Evolutionary conservation across 495 filamentous ascomycete species (phyloP), one percentile per base, ranked within the genome.

Genomic region (Halenospora varia): DNA sequence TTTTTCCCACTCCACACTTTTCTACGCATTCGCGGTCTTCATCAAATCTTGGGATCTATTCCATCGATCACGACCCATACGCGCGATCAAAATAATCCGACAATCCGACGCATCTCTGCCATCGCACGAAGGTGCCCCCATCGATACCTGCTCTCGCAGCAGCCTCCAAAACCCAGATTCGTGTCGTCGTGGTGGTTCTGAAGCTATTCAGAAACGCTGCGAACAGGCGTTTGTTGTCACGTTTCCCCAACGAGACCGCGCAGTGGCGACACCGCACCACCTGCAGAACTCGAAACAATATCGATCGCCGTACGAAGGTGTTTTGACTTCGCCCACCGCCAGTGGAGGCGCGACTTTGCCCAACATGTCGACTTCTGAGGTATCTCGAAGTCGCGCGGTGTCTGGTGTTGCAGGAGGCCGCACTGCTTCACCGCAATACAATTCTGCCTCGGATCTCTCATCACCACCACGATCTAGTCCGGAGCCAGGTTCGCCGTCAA

Each of bases 401-500:
- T 23, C 59, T 22, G 55, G 55, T 22, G 45, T 48, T 25, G 40
- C 41, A 4, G 42, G 8, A 11, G 49, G 25, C 26, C 53, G 60
- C 29, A 35, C 29, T 25, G 48, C 45, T 48, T 50, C 61, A 48
- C 51, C 56, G 11, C 47, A 45, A 17, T 49, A 26, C 50, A 62
- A 56, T 47, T 66, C 64, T 3, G 50, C 51, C 17, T 48, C 56
- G 39, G 60, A 42, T 13, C 62, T 68, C 35, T 63, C 62, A 4
- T 63, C 65, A 24, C 65, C 65, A n/a, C 65, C 65, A 10, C 58
- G 53, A 2, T 64, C 62, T 4, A 57, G 49, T 56, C 59, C 65
- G 15, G 62, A 65, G 29, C 39, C 62, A 29, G 53, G n/a, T 4
- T 65, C 65, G 44, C 65, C 65, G 18, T 57, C 61, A 26, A 58